phyloP scores from a whole-genome alignment of 805 yeast genomes.

The Candida verbasci region DNA sequence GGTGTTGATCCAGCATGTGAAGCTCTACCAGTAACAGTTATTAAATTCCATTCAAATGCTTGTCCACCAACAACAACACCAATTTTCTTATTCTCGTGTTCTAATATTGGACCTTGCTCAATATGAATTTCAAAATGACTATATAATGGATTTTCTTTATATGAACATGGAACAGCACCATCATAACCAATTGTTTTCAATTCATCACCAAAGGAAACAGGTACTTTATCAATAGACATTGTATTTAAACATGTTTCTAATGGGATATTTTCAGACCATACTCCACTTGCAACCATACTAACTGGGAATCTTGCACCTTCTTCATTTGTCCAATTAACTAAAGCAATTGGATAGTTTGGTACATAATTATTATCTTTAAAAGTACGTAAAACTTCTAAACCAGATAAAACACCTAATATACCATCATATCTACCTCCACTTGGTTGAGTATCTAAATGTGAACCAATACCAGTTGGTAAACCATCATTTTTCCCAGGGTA shows the following conservation, averaged over 20 bases:
- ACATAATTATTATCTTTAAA: slow-evolving; percentile 52
- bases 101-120: slow-evolving; percentile 73
- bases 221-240: slow-evolving; percentile 47
- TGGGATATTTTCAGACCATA: slow-evolving; percentile 54
- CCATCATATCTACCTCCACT: slow-evolving; percentile 79
- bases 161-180: slow-evolving; percentile 48
- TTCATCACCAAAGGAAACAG: slow-evolving; percentile 50
- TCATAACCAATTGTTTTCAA: slow-evolving; percentile 58
- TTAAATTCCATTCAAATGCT: slow-evolving; percentile 59
- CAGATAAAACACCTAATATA: slow-evolving; percentile 62
- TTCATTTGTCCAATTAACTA: slow-evolving; percentile 71
- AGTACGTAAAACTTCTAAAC: slow-evolving; percentile 63
- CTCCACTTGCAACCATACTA: slow-evolving; percentile 62
- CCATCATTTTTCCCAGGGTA: slow-evolving; percentile 49
- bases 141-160: slow-evolving; percentile 49
- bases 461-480: slow-evolving; percentile 64
- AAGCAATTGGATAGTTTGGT: slow-evolving; percentile 65
- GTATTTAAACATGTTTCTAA: slow-evolving; percentile 48
- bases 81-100: slow-evolving; percentile 48
- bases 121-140: slow-evolving; percentile 75
- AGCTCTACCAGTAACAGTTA: slow-evolving; percentile 57
- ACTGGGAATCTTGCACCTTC: slow-evolving; percentile 78
- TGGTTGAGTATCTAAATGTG: slow-evolving; percentile 75
- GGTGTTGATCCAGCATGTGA: slow-evolving; percentile 78
- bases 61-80: slow-evolving; percentile 69